Conservation (phyloP, 2,329 filamentous ascomycete species). For the Byssochlamys sp. region DNA sequence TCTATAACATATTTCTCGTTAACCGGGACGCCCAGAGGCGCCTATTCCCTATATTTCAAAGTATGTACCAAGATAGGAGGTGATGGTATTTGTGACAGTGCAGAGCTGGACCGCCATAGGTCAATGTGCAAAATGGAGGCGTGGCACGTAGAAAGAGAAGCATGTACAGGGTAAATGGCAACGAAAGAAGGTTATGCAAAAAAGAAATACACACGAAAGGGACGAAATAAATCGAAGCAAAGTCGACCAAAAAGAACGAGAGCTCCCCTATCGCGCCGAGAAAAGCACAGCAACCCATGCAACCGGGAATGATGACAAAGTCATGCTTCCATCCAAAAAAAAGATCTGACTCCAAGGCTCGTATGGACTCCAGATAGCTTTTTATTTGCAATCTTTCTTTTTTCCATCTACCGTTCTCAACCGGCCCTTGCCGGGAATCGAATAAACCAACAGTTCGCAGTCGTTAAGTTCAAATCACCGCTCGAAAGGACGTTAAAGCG, state of each 20-base stretch:
- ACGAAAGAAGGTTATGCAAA: background rate
- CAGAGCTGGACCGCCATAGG: background rate
- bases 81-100: background rate
- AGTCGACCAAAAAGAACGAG: background rate
- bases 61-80: background rate
- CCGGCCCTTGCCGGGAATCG: background rate
- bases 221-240: background rate
- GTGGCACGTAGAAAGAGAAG: background rate
- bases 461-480: background rate
- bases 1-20: background rate
- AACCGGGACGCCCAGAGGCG: background rate
- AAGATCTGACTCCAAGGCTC: background rate
- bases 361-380: background rate
- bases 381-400: background rate
- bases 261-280: background rate
- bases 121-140: background rate
- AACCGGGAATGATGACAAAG: background rate
- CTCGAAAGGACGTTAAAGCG: background rate
- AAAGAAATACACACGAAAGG: background rate
- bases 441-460: background rate
- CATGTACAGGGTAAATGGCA: background rate
- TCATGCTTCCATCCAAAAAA: background rate
- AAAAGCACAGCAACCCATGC: background rate
- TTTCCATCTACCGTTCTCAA: background rate
- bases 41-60: background rate